Evolutionary conservation across 176 grass and related monocot genomes (phyloP).

Genomic region (Paspalum notatum): DNA sequence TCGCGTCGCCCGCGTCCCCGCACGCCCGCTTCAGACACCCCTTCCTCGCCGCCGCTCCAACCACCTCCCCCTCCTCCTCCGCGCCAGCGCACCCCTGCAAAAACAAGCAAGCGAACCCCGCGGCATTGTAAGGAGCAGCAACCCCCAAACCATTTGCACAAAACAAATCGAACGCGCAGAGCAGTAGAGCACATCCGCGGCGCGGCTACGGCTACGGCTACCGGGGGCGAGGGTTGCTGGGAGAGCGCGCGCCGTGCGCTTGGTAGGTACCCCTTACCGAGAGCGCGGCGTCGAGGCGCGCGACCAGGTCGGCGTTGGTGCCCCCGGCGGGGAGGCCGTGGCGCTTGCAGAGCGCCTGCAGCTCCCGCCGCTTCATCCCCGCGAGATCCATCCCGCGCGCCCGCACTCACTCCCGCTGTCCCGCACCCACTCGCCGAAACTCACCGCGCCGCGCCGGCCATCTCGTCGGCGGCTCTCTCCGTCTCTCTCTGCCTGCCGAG

Average conservation of each 20-base stretch:
- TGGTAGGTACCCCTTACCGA: constrained; percentile 6
- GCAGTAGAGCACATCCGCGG: neutral
- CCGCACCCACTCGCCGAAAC: neutral
- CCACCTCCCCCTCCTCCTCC: neutral
- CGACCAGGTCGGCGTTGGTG: constrained; percentile 45
- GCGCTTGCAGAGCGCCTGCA: constrained; percentile 67
- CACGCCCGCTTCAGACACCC: constrained; percentile 50
- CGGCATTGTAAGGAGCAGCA: neutral
- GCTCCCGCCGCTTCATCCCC: constrained; percentile 48
- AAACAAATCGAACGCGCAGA: neutral
- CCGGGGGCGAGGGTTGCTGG: neutral
- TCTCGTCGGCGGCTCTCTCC: neutral
- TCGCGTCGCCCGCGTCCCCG: constrained; percentile 19
- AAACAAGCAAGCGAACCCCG: neutral
- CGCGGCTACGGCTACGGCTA: too few species aligned
- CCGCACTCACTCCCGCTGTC: neutral
- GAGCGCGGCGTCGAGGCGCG: constrained; percentile 39
- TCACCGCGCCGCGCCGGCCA: neutral
- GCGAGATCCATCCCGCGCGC: constrained; percentile 36
- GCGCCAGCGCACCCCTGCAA: constrained; percentile 1
- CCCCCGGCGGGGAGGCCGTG: constrained; percentile 52
- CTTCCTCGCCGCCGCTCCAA: constrained; percentile 31
- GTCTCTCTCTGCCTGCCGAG: too few species aligned
- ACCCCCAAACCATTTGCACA: neutral
- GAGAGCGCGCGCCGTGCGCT: too few species aligned